Percentiles rank a stretch among this genome's conserved stretches.
Conservation (phyloP, 129 eudicot genomes). For the Flaveria sonorensis region DNA sequence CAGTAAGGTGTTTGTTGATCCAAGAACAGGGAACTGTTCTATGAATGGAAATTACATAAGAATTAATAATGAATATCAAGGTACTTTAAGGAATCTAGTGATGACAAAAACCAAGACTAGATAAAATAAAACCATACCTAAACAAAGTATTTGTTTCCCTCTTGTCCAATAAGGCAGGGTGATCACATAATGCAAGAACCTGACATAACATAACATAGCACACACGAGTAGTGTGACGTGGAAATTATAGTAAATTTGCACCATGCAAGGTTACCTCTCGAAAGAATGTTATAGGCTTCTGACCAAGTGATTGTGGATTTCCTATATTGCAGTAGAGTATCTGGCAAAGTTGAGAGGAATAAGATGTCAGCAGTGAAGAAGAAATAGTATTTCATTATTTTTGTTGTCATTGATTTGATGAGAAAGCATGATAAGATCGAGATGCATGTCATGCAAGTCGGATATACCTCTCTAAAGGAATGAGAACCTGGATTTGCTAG, state of each 20-base stretch:
- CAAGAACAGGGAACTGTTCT: not conserved
- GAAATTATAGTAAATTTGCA: not conserved
- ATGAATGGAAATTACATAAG: too few species aligned
- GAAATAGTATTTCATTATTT: not conserved
- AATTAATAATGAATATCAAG: not conserved
- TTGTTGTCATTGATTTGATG: not conserved
- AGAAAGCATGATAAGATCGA: not conserved
- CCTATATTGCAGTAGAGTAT: constrained; percentile 92
- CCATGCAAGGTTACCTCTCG: constrained; percentile 58
- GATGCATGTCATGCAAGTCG: not conserved
- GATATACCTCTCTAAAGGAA: constrained; percentile 79
- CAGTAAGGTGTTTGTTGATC: constrained; percentile 4
- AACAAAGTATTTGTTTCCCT: constrained; percentile 72
- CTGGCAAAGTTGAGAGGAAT: constrained; percentile 40
- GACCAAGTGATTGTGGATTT: constrained; percentile 95
- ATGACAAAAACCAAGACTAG: not conserved
- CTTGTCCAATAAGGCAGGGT: constrained; percentile 83
- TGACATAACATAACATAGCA: constrained; percentile 27
- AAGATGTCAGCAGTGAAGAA: not conserved
- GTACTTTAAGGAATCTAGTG: too few species aligned
- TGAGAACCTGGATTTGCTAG: constrained; percentile 72
- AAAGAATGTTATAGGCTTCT: constrained; percentile 92
- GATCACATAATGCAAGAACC: constrained; percentile 96
- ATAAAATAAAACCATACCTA: constrained; percentile 48
- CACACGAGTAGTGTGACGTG: constrained; percentile 7